A percentile compares a stretch with the other conserved stretches of the same genome.
Conservation (phyloP, 176 grass and related monocot genomes). For the Urochloa ruziziensis region DNA sequence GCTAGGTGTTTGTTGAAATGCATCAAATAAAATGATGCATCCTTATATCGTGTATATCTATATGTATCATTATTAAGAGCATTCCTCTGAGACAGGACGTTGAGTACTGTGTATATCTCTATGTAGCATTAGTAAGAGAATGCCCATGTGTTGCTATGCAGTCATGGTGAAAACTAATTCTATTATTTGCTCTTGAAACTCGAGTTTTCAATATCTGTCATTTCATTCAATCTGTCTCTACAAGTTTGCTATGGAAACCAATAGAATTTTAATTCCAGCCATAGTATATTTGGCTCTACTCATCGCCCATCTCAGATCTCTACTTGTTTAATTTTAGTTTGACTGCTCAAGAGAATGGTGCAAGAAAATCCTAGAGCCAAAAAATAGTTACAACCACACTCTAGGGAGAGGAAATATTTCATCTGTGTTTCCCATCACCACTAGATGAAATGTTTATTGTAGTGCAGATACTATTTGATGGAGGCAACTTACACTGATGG, state of each 20-base stretch:
- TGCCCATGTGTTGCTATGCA: background rate
- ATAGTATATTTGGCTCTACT: background rate
- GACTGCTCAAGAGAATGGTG: background rate
- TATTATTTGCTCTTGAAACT: background rate
- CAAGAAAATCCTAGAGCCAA: background rate
- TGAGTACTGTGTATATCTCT: background rate
- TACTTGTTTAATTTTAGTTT: background rate
- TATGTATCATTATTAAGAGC: background rate
- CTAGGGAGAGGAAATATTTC: no score
- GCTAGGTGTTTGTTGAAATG: conserved; percentile 47
- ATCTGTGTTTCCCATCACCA: no score
- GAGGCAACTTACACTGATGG: background rate
- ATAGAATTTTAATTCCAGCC: background rate
- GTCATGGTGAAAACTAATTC: background rate
- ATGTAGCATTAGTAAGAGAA: no score
- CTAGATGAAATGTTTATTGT: no score
- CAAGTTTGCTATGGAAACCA: background rate
- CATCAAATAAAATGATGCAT: background rate
- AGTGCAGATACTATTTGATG: background rate
- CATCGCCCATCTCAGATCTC: no score
- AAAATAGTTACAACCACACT: background rate
- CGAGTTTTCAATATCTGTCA: background rate
- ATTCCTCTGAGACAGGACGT: background rate
- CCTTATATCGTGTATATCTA: background rate
- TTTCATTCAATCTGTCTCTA: background rate